phyloP scores from a whole-genome alignment of 2,329 filamentous ascomycete genomes.

The Colletotrichum endophyticum region DNA sequence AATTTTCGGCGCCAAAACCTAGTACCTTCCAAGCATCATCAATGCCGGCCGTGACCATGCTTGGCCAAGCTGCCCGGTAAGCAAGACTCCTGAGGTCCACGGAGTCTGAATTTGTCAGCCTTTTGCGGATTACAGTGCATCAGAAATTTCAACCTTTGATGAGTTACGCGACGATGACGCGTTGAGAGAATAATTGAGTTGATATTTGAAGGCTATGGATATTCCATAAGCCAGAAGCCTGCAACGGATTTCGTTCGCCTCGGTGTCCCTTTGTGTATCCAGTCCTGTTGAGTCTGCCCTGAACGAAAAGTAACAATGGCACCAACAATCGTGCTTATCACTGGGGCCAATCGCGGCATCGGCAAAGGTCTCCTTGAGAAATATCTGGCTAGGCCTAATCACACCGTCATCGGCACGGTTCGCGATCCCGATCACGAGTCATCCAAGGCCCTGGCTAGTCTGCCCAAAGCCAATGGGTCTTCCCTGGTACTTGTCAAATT shows the following conservation, averaged over 20 bases:
- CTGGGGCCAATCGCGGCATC: conserved; percentile 42
- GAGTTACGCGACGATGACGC: background rate
- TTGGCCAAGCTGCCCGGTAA: background rate
- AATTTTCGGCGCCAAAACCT: background rate
- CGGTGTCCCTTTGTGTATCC: background rate
- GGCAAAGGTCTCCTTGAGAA: conserved; percentile 35
- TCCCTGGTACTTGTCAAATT: conserved; percentile 45
- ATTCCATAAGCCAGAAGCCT: too few relatives aligned
- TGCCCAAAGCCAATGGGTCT: conserved; percentile 40
- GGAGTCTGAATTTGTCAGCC: background rate
- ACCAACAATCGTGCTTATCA: conserved; percentile 30
- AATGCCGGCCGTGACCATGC: background rate
- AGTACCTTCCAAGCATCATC: background rate
- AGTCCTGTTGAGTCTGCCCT: background rate
- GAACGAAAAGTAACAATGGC: background rate
- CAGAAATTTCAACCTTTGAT: background rate
- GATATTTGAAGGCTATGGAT: background rate
- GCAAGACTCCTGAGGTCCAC: background rate
- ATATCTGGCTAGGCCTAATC: conserved; percentile 56
- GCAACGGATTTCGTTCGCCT: background rate
- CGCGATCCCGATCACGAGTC: conserved; percentile 32
- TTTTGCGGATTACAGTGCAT: background rate
- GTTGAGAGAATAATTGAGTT: background rate
- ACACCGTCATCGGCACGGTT: conserved; percentile 48
- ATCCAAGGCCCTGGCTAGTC: conserved; percentile 31